Base-by-base conservation (phyloP, 495 filamentous ascomycete genomes). In the Halenospora varia region DNA sequence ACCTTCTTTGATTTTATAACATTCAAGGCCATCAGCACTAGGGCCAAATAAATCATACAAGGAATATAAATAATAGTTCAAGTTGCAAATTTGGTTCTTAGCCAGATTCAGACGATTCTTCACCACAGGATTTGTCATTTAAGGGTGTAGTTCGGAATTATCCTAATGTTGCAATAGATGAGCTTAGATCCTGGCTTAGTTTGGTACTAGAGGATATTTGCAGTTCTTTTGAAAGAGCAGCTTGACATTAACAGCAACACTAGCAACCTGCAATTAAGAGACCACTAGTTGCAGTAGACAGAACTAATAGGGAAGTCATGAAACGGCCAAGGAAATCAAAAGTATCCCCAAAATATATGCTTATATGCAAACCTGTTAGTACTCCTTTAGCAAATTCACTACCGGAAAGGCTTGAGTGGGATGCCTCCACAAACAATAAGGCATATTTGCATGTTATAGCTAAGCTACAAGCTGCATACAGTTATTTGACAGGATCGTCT, bases 91-190 rank as follows among this genome's bases (percentile, higher is more conserved):
- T 24, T 15, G 24, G 35, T 39, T 25, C 49, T 4, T 3, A 2
- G 11, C 13, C 29, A 4, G 46, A 48, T 48, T 45, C 42, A 6
- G 17, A 20, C 3, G 47, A 49, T 49, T n/a, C 49, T 4, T 29
- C 24, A 51, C 49, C 2, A 2, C 49, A 24, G 25, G 8, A 19
- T 35, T 35, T 39, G 35, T 51, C 49, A 29, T 2, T 51, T 10
- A 24, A 51, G 25, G 49, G 35, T 24, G 49, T 24, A 6, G 49
- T 51, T 39, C 24, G 25, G 19, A 26, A 29, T 26, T 29, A 51
- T 19, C 49, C 49, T 39, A 11, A 17, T 35, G 20, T 51, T 17
- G 49, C 49, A 51, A 29, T 26, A 29, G 49, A 51, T 39, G 49
- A 51, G 24, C 49, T 51, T 35, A 24, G 11, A n/a, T 25, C 49